phyloP scores from a whole-genome alignment of 805 yeast genomes.

The Komagataella pseudopastoris region DNA sequence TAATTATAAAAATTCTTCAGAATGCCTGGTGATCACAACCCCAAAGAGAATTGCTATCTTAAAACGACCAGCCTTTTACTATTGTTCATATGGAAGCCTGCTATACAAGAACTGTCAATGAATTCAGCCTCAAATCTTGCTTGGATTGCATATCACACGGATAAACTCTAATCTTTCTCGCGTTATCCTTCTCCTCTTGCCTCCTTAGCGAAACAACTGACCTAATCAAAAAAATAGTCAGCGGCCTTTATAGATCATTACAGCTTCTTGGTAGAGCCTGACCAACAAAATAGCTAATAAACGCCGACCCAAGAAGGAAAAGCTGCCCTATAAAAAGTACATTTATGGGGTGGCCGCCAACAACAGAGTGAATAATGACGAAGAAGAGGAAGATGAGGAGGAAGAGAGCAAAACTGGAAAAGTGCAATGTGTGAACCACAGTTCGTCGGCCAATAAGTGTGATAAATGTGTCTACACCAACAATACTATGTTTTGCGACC shows the following conservation, averaged over 20 bases:
- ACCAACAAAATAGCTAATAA: constrained; percentile 59
- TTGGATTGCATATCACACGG: not conserved
- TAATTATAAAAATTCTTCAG: not conserved
- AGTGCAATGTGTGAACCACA: constrained; percentile 4
- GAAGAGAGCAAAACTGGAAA: constrained; percentile 8
- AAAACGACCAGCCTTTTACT: not conserved
- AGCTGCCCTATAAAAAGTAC: constrained; percentile 60
- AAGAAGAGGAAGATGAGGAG: constrained; percentile 16
- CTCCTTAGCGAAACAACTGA: not conserved
- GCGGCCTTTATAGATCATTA: not conserved
- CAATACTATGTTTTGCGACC: not conserved
- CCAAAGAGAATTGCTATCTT: not conserved
- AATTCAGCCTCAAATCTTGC: not conserved
- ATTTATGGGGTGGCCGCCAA: constrained; percentile 31
- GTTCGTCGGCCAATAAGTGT: not conserved
- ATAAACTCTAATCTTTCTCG: not conserved
- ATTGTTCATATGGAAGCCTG: not conserved
- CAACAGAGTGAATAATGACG: constrained; percentile 13
- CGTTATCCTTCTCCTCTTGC: not conserved
- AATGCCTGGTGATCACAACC: not conserved
- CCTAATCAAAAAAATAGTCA: not conserved
- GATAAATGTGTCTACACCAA: not conserved
- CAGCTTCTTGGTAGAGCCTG: not conserved
- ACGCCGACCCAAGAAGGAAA: constrained; percentile 70
- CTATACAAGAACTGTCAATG: not conserved